Base-by-base conservation (phyloP, 2,329 filamentous ascomycete genomes). In the Claviceps humidiphila region DNA sequence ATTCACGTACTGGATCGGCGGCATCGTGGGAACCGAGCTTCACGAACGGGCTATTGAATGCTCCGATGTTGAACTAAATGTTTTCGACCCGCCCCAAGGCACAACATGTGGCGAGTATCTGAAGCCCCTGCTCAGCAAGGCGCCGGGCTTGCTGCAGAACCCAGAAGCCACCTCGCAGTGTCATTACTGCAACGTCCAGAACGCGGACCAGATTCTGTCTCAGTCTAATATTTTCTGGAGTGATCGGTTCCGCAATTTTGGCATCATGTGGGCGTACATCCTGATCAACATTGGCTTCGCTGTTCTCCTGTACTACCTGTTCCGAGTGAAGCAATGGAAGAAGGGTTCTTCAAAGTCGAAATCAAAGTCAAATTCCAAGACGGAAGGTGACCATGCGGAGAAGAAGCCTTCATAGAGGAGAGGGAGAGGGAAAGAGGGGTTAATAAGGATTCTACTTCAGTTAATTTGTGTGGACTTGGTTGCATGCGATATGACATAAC, bases 231-330 rank as follows among this genome's bases (percentile, higher is more conserved):
- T 83, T 42, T 66, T 63, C 22, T 83, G 75, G 58, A 59, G 54
- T 3, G 72, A 83, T 51, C 61, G 79, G 2, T 87, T 84, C 83
- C 72, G 83, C 53, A 85, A 88, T 61, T 87, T 81, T 53, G 85
- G 84, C 1, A 71, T 88, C 42, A 69, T 87, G 60, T 87, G 81
- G 77, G 80, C 71, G 0, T 88, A 77, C 58, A 75, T 87, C 41
- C 54, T 68, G 0, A 84, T 87, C 64, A 85, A 87, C 58, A 74
- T 85, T 41, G 65, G 66, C 41, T 68, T 74, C 2, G 81, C 82
- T 0, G 68, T 85, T 2, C 56, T 72, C 11, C 65, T 82, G 1
- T 88, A 88, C 65, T 88, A 77, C 64, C 57, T 80, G 20, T 78
- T 82, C 59, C 68, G 81, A 14, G 80, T 84, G 4, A 66, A 64